Percentiles rank a stretch among this genome's conserved stretches.
Conservation (phyloP, 1,284 basidiomycete species). For the Cryptococcus sp. region DNA sequence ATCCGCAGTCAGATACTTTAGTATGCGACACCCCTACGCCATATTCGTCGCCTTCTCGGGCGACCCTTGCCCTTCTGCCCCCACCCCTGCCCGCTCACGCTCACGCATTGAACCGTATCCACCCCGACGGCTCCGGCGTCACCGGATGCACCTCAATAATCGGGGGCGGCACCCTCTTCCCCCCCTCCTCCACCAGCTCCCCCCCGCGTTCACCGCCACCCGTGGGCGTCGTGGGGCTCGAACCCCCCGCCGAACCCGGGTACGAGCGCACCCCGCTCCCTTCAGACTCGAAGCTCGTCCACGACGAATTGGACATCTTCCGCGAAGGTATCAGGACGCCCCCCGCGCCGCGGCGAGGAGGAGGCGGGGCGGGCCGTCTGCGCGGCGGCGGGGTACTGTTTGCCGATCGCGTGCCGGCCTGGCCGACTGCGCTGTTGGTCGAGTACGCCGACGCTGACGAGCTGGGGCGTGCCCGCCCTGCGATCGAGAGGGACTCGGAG, state of each 20-base stretch:
- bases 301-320: conserved; percentile 12
- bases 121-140: conserved; percentile 17
- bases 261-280: neutral
- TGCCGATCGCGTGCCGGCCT: conserved; percentile 2
- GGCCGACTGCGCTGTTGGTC: neutral
- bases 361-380: conserved; percentile 34
- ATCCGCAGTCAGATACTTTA: too few species aligned
- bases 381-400: conserved; percentile 13
- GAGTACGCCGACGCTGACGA: conserved; percentile 17
- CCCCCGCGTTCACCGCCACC: conserved; percentile 1
- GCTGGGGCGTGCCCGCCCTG: conserved; percentile 18
- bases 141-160: conserved; percentile 37
- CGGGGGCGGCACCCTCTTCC: conserved; percentile 29
- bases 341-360: conserved; percentile 15
- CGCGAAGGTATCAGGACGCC: conserved; percentile 1
- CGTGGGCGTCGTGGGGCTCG: neutral
- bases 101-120: conserved; percentile 18
- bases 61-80: too few species aligned
- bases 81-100: too few species aligned
- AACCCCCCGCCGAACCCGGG: neutral
- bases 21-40: too few species aligned
- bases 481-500: conserved; percentile 23
- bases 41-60: too few species aligned
- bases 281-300: conserved; percentile 19
- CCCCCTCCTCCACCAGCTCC: conserved; percentile 31